These are phyloP conservation scores for Camellia granthamiana DNA, from an alignment of 148 eudicot species.

Conservation along the genomic window DNA sequence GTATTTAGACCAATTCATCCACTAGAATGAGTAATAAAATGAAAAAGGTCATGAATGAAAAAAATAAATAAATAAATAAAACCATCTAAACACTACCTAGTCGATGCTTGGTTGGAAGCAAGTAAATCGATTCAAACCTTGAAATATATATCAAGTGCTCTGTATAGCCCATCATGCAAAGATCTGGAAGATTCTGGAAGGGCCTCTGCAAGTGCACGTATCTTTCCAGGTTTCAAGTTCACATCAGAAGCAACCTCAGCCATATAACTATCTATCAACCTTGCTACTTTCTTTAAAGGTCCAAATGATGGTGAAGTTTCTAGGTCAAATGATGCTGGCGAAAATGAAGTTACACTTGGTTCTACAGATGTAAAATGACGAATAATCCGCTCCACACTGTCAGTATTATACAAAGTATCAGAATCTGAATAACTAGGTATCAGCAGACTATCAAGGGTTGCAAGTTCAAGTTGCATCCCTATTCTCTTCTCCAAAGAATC, in stretches of 20 bases:
- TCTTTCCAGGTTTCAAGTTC: constrained; percentile 73
- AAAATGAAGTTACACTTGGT: constrained; percentile 34
- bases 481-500: constrained; percentile 76
- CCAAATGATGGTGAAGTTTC: constrained; percentile 56
- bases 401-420: constrained; percentile 75
- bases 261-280: constrained; percentile 70
- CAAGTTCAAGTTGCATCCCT: constrained; percentile 81
- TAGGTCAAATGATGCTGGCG: constrained; percentile 49
- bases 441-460: constrained; percentile 67
- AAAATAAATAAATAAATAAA: too few relatives aligned
- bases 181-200: constrained; percentile 87
- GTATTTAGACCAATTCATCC: too few relatives aligned
- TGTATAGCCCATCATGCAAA: constrained; percentile 87
- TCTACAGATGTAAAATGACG: constrained; percentile 57
- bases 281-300: constrained; percentile 69
- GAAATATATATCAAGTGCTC: constrained; percentile 85
- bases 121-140: constrained; percentile 52
- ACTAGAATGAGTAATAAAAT: too few relatives aligned
- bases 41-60: too few relatives aligned
- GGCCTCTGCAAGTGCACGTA: constrained; percentile 68
- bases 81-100: too few relatives aligned
- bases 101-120: background rate
- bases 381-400: constrained; percentile 74
- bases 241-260: constrained; percentile 97
- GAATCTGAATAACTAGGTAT: constrained; percentile 83